Evolutionary conservation across 169 alveolate genomes (phyloP).

Genomic region (Babesia bigemina): DNA sequence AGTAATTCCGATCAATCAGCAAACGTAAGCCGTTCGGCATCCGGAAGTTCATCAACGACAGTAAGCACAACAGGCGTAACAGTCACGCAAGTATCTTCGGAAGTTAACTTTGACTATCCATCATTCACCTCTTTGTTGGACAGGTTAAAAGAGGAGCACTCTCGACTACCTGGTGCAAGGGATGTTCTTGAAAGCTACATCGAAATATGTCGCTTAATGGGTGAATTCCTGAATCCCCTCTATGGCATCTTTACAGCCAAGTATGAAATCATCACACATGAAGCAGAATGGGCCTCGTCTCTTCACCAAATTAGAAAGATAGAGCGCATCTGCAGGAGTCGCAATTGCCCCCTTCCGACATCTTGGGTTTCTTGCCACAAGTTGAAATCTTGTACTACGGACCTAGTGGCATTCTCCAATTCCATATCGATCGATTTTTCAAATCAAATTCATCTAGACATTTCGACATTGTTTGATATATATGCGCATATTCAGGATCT

Average conservation of each 20-base stretch:
- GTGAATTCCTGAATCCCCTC: neutral
- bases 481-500: conserved; percentile 2
- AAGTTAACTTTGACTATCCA: neutral
- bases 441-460: too few relatives aligned
- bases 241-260: neutral
- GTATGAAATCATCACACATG: neutral
- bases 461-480: neutral
- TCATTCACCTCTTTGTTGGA: neutral
- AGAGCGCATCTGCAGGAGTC: neutral
- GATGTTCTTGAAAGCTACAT: neutral
- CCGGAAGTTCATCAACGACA: too few relatives aligned
- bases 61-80: neutral
- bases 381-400: neutral
- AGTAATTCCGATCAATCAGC: too few relatives aligned
- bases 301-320: neutral
- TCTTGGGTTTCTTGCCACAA: conserved; percentile 1
- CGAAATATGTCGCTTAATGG: neutral
- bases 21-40: too few relatives aligned
- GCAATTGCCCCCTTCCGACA: conserved; percentile 9
- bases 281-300: conserved; percentile 6
- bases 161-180: neutral
- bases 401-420: neutral
- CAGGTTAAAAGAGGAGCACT: neutral
- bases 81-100: neutral
- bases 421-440: neutral